A percentile compares a stretch with the other conserved stretches of the same genome.
These are phyloP conservation scores for Paspalum vaginatum DNA, from an alignment of 176 grass and related monocot species.

Conservation along the genomic window DNA sequence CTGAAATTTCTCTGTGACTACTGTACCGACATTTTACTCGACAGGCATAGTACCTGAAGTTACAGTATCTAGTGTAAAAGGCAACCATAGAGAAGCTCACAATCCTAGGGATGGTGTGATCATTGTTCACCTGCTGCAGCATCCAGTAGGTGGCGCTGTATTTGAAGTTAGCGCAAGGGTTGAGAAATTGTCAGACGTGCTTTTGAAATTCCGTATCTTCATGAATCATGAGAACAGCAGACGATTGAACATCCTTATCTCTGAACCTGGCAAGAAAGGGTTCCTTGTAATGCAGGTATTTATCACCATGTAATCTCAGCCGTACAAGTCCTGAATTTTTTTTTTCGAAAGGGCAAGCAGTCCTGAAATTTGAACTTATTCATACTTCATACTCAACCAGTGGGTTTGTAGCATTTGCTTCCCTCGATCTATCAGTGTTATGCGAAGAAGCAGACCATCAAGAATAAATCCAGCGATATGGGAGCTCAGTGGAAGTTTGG, in stretches of 20 bases:
- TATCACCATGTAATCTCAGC: not conserved
- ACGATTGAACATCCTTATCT: conserved; percentile 77
- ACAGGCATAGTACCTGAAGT: conserved; percentile 71
- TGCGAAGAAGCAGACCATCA: conserved; percentile 67
- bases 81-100: too few species aligned
- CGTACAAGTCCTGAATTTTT: not conserved
- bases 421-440: conserved; percentile 51
- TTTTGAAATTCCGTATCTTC: conserved; percentile 36
- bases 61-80: too few species aligned
- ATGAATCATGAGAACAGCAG: conserved; percentile 66
- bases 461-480: conserved; percentile 68
- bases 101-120: too few species aligned
- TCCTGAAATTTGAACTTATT: not conserved
- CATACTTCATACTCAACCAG: not conserved
- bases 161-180: conserved; percentile 20
- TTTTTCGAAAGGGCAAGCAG: too few species aligned
- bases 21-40: not conserved
- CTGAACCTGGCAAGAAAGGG: conserved; percentile 61
- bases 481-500: conserved; percentile 73
- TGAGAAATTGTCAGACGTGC: conserved; percentile 48
- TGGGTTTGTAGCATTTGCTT: conserved; percentile 3
- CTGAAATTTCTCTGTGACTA: too few species aligned
- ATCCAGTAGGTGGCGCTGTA: too few species aligned
- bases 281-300: conserved; percentile 70
- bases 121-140: too few species aligned